Percentiles rank a stretch among this genome's conserved stretches.
Conservation (phyloP, 805 yeast species). For the Jamesozyma lodderae region DNA sequence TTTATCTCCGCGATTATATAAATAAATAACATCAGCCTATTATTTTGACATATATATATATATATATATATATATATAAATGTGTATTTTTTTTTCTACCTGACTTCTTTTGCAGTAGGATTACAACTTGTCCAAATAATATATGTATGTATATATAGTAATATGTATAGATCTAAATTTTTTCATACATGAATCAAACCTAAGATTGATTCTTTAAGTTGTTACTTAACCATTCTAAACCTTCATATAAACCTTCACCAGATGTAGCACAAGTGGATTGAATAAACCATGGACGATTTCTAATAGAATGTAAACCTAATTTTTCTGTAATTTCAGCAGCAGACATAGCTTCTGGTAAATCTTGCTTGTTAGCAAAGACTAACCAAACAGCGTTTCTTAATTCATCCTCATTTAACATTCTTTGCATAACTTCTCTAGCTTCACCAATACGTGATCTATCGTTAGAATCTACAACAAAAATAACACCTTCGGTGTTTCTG, state of each 20-base stretch:
- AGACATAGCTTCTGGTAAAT: constrained; percentile 97
- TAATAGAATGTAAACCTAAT: constrained; percentile 90
- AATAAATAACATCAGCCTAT: no score
- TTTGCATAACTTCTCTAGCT: constrained; percentile 96
- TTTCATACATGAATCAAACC: constrained; percentile 2
- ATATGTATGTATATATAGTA: not conserved
- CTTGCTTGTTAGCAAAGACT: constrained; percentile 97
- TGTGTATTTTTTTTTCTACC: no score
- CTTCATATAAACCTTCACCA: constrained; percentile 97
- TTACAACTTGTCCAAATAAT: not conserved
- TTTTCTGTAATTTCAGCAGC: constrained; percentile 98
- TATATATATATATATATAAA: not conserved
- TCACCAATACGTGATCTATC: constrained; percentile 97
- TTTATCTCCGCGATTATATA: no score
- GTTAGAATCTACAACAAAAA: constrained; percentile 94
- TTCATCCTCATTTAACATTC: constrained; percentile 97
- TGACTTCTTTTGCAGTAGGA: not conserved
- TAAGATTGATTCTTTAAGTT: constrained; percentile 67
- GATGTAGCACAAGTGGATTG: constrained; percentile 99
- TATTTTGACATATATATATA: not conserved
- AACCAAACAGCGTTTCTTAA: constrained; percentile 91
- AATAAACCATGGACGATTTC: constrained; percentile 99
- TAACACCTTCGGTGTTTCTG: constrained; percentile 98
- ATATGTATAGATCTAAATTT: not conserved
- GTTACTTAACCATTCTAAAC: constrained; percentile 93